Conservation (phyloP, 2,329 filamentous ascomycete species). For the Corniculantispora saksenae region DNA sequence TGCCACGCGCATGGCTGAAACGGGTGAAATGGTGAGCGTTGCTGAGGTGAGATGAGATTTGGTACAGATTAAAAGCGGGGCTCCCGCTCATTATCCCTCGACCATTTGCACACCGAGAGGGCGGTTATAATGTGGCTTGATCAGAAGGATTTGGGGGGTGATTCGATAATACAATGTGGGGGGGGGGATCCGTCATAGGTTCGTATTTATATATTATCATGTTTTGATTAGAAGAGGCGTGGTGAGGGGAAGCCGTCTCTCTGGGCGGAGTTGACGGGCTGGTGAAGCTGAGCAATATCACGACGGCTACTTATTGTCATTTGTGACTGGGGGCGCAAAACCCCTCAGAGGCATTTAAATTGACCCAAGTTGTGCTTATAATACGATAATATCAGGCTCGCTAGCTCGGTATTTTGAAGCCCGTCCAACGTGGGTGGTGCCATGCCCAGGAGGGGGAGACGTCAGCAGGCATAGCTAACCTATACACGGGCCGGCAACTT, state of each 20-base stretch:
- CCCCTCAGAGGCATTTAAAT: background rate
- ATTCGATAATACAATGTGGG: background rate
- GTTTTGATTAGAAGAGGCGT: conserved; percentile 1
- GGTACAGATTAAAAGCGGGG: background rate
- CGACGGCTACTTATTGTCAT: background rate
- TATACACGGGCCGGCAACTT: too few relatives aligned
- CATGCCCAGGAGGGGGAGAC: too few relatives aligned
- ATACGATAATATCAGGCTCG: background rate
- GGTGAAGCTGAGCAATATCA: background rate
- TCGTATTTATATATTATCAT: background rate
- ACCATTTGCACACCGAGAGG: background rate
- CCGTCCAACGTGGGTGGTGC: too few relatives aligned
- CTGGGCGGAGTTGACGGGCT: background rate
- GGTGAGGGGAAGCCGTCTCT: background rate
- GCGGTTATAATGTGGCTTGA: background rate
- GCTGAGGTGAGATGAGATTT: conserved; percentile 10
- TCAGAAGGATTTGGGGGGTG: background rate
- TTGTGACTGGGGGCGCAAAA: background rate
- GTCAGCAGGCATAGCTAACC: too few relatives aligned
- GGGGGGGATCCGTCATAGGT: background rate
- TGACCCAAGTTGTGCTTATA: background rate
- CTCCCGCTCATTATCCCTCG: background rate
- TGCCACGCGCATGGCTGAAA: background rate
- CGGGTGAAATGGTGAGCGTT: background rate
- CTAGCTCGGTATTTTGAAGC: background rate